Evolutionary conservation across 2,329 filamentous ascomycete genomes (phyloP).

Genomic region (Aspergillus neoniger): DNA sequence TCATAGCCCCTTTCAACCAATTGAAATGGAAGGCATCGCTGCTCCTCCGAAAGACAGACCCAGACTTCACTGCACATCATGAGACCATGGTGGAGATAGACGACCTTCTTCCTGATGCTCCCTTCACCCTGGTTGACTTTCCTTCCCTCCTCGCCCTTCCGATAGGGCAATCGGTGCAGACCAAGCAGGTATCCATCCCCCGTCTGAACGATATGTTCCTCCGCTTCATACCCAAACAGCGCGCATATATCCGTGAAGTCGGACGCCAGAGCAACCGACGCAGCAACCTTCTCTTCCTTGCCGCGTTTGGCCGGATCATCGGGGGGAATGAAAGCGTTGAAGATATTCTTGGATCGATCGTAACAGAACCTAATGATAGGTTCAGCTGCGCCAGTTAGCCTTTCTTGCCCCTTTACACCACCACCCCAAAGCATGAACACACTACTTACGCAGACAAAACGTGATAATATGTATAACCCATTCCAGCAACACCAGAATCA

Average conservation of each 20-base stretch:
- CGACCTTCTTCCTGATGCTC: slow-evolving; percentile 76
- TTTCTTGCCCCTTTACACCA: neutral
- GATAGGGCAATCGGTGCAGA: slow-evolving; percentile 82
- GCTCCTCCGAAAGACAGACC: slow-evolving; percentile 85
- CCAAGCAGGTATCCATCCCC: slow-evolving; percentile 91
- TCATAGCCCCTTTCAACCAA: slow-evolving; percentile 91
- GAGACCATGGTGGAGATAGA: slow-evolving; percentile 92
- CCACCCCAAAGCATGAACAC: neutral
- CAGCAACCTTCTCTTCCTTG: slow-evolving; percentile 69
- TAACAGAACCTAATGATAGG: slow-evolving; percentile 83
- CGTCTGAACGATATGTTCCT: slow-evolving; percentile 95
- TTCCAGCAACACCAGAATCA: slow-evolving; percentile 80
- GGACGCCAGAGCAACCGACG: slow-evolving; percentile 77
- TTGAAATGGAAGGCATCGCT: slow-evolving; percentile 83
- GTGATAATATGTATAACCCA: slow-evolving; percentile 82
- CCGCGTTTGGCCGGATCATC: slow-evolving; percentile 68
- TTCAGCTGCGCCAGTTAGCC: slow-evolving; percentile 57
- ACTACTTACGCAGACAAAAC: slow-evolving; percentile 75
- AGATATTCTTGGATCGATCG: slow-evolving; percentile 75
- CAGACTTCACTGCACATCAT: slow-evolving; percentile 99
- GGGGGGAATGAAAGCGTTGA: slow-evolving; percentile 74
- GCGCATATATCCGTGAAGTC: slow-evolving; percentile 95
- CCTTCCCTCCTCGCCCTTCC: slow-evolving; percentile 75
- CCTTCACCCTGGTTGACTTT: slow-evolving; percentile 69
- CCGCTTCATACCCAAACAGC: slow-evolving; percentile 86